phyloP scores from a whole-genome alignment of 768 basidiomycete genomes.

The Mycena haematopus region DNA sequence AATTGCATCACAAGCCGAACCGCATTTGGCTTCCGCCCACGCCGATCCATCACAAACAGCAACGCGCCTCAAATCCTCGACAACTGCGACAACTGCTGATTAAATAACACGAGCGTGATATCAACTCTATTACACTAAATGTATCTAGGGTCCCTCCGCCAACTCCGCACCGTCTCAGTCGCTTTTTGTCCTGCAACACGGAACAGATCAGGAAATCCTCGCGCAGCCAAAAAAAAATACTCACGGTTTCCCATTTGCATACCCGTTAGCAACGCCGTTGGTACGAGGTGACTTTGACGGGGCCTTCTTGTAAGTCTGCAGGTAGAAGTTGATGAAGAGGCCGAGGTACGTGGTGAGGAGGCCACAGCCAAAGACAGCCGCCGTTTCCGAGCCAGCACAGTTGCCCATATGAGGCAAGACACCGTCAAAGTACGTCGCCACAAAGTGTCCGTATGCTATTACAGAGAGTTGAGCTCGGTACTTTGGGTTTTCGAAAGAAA shows the following conservation, averaged over 20 bases:
- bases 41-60: neutral
- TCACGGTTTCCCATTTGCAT: slow-evolving; percentile 47
- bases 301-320: slow-evolving; percentile 78
- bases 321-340: slow-evolving; percentile 96
- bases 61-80: too few species aligned
- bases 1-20: neutral
- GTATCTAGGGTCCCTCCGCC: neutral
- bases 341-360: slow-evolving; percentile 90
- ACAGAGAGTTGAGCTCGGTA: slow-evolving; percentile 12
- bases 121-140: slow-evolving; percentile 21
- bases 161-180: slow-evolving; percentile 5
- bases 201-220: neutral
- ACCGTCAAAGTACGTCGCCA: slow-evolving; percentile 62
- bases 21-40: slow-evolving; percentile 2
- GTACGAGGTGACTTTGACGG: slow-evolving; percentile 43
- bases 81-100: neutral
- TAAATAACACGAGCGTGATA: slow-evolving; percentile 5
- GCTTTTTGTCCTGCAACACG: slow-evolving; percentile 34
- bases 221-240: neutral
- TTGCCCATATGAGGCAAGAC: slow-evolving; percentile 73
- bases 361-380: slow-evolving; percentile 88
- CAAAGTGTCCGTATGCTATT: slow-evolving; percentile 83
- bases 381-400: slow-evolving; percentile 88
- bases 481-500: neutral
- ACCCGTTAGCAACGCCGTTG: slow-evolving; percentile 53